phyloP scores from a whole-genome alignment of 352 stramenopile species.

The Lagenidium sp. region DNA sequence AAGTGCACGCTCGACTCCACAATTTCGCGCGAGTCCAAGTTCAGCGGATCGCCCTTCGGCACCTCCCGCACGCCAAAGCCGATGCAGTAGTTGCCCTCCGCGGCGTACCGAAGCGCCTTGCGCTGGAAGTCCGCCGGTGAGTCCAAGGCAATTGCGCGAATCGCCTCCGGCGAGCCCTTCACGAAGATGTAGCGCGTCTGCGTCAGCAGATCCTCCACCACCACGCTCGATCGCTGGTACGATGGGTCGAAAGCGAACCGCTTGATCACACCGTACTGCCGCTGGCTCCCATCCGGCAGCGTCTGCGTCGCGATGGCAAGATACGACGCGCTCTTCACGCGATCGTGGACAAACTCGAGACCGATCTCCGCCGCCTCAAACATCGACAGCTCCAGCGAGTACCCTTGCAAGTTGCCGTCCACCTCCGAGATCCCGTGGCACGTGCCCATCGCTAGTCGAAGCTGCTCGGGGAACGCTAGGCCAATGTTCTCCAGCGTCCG shows the following conservation, averaged over 20 bases:
- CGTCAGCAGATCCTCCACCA: constrained; percentile 34
- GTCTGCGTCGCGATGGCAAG: not conserved
- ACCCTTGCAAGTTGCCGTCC: constrained; percentile 14
- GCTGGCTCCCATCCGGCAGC: constrained; percentile 1
- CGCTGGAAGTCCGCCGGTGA: constrained; percentile 38
- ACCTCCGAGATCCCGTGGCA: constrained; percentile 23
- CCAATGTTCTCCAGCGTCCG: not conserved
- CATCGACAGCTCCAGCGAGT: constrained; percentile 31
- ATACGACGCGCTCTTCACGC: not conserved
- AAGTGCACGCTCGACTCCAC: constrained; percentile 45
- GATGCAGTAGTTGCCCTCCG: constrained; percentile 72
- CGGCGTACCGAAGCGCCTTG: constrained; percentile 26
- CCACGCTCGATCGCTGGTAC: constrained; percentile 80
- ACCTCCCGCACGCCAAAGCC: constrained; percentile 17
- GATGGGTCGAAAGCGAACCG: constrained; percentile 79
- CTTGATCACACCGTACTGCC: constrained; percentile 60
- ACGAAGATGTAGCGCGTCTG: constrained; percentile 47
- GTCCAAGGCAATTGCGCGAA: constrained; percentile 49
- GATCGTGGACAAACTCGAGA: not conserved
- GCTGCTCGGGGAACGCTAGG: not conserved
- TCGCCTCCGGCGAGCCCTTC: constrained; percentile 72
- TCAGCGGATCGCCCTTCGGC: not conserved
- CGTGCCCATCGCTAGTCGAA: constrained; percentile 21
- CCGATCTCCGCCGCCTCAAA: constrained; percentile 20
- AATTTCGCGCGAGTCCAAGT: constrained; percentile 30